A percentile compares a stretch with the other conserved stretches of the same genome.
phyloP scores from a whole-genome alignment of 2,329 filamentous ascomycete species.

The Trichoderma breve region DNA sequence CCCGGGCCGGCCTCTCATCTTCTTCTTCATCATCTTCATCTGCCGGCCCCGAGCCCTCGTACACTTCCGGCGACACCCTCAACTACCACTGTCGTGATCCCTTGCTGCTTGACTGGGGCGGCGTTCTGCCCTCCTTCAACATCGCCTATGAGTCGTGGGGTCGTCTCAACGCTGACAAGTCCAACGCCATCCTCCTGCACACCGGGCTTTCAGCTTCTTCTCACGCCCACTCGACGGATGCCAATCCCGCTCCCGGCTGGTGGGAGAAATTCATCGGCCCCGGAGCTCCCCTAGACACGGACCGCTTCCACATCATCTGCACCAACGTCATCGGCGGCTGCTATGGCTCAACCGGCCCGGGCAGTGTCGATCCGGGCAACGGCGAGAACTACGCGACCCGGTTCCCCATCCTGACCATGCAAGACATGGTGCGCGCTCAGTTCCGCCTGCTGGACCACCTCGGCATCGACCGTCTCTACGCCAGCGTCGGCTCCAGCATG shows the following conservation, averaged over 20 bases:
- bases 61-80: slow-evolving; percentile 84
- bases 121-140: slow-evolving; percentile 82
- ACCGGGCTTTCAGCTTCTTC: slow-evolving; percentile 96
- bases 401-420: slow-evolving; percentile 92
- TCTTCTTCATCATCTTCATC: slow-evolving; percentile 44
- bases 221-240: slow-evolving; percentile 87
- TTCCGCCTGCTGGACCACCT: slow-evolving; percentile 82
- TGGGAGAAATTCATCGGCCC: slow-evolving; percentile 99
- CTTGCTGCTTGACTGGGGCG: slow-evolving; percentile 89
- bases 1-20: slow-evolving; percentile 49
- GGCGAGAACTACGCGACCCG: slow-evolving; percentile 87
- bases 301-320: slow-evolving; percentile 91
- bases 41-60: slow-evolving; percentile 82
- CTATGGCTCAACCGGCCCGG: slow-evolving; percentile 91
- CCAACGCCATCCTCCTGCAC: slow-evolving; percentile 87
- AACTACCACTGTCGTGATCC: slow-evolving; percentile 71
- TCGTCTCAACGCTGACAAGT: slow-evolving; percentile 70
- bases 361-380: slow-evolving; percentile 83
- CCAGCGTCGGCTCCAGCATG: slow-evolving; percentile 95
- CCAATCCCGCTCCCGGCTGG: slow-evolving; percentile 88
- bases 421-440: slow-evolving; percentile 97
- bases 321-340: slow-evolving; percentile 96
- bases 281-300: slow-evolving; percentile 78
- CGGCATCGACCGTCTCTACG: slow-evolving; percentile 75
- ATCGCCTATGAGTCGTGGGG: slow-evolving; percentile 96